Base-by-base conservation (phyloP, 306 rosid genomes). In the Vicia villosa region DNA sequence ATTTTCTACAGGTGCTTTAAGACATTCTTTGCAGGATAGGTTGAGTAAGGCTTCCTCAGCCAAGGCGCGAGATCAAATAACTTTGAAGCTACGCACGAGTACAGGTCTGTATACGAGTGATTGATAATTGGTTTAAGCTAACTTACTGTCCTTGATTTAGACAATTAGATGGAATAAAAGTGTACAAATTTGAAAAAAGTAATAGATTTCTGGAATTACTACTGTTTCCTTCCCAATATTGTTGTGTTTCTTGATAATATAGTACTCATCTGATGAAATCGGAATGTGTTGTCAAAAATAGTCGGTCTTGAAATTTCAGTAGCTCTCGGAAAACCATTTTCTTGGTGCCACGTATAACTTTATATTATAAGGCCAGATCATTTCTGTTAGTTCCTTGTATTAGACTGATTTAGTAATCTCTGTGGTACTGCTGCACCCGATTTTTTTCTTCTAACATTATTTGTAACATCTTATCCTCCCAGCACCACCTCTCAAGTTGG, bases 21-120 rank as follows among this genome's bases (percentile, higher is more conserved):
- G 99, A 21, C 99, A 89, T 69, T 94, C 99, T 8, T 72, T 94
- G 67, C 99, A 91, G 81, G 99, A 91, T 63, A 88, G 99, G 84
- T 68, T 94, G 80, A 83, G 99, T 70, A 94, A 86, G 70, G 75
- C 88, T 72, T 70, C 90, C 49, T 63, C 97, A 2, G 95, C 97
- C 13, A 88, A 72, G 81, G 17, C 82, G 57, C 91, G 92, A 24
- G 99, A 94, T 88, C 91, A 88, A 77, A 94, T 94, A 81, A 75
- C 84, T 67, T 82, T 94, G 84, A 94, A 91, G 80, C 88, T 94
- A 22, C 88, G 91, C n/a, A 94, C 96, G 3, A 94, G 97, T 76
- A 83, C 96, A 84, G 99, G 99, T 94, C 67, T 49, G 88, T 81
- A 78, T 9, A 38, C 12, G 54, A 38, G 62, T 79, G 38, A 46